Conservation (phyloP, 1,284 basidiomycete species). For the Cryptococcus sp. region DNA sequence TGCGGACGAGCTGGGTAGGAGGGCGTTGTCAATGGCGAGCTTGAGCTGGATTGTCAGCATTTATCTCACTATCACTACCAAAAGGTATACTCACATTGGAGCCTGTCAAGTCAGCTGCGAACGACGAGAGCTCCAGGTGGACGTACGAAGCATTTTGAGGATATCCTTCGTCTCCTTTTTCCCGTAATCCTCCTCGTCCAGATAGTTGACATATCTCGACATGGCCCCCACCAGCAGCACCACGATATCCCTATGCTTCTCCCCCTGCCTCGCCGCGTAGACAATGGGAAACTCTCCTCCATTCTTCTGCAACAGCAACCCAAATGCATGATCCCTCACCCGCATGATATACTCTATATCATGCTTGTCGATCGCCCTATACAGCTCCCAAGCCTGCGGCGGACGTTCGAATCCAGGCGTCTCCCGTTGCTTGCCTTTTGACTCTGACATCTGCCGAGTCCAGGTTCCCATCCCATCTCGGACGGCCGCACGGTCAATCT, state of each 20-base stretch:
- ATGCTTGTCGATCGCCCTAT: constrained; percentile 45
- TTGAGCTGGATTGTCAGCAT: constrained; percentile 36
- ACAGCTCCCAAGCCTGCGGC: constrained; percentile 47
- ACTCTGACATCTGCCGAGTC: constrained; percentile 10
- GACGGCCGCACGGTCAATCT: constrained; percentile 27
- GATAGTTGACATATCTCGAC: constrained; percentile 45
- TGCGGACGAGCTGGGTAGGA: constrained; percentile 32
- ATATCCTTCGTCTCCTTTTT: constrained; percentile 40
- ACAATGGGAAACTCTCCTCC: constrained; percentile 46
- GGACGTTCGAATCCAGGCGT: constrained; percentile 33
- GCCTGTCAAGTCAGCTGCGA: constrained; percentile 16
- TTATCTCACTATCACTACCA: background rate
- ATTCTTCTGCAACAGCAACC: constrained; percentile 43
- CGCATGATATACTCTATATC: constrained; percentile 46
- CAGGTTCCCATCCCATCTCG: constrained; percentile 22
- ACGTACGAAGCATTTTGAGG: constrained; percentile 38
- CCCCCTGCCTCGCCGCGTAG: constrained; percentile 43
- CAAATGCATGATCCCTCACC: constrained; percentile 45
- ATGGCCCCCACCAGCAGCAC: constrained; percentile 44
- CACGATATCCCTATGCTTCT: constrained; percentile 40
- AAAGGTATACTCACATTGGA: constrained; percentile 32
- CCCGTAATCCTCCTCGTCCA: constrained; percentile 43
- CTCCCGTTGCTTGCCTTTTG: constrained; percentile 9
- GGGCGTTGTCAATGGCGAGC: constrained; percentile 46
- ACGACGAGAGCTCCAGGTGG: background rate